A percentile compares a stretch with the other conserved stretches of the same genome.
phyloP scores from a whole-genome alignment of 1,284 basidiomycete genomes.

The Coniferiporia sulphurascens region DNA sequence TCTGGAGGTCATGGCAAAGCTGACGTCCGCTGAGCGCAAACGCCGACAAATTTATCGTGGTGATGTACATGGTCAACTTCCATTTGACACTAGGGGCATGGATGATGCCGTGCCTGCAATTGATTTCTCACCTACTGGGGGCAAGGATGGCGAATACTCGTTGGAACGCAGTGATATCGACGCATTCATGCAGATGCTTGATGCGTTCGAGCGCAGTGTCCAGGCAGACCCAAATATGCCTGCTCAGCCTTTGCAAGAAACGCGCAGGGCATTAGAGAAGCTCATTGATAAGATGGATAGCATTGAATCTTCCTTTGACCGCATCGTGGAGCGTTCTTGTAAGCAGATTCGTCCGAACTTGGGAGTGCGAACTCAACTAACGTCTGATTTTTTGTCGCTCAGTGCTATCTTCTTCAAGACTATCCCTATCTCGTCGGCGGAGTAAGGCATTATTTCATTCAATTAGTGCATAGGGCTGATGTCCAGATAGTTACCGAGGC shows the following conservation, averaged over 20 bases:
- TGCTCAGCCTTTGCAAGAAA: slow-evolving; percentile 55
- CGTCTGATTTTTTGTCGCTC: neutral
- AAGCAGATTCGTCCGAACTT: slow-evolving; percentile 27
- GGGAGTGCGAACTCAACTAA: neutral
- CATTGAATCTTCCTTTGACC: slow-evolving; percentile 72
- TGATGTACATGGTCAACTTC: slow-evolving; percentile 75
- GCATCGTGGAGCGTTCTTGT: slow-evolving; percentile 77
- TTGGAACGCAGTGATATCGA: slow-evolving; percentile 71
- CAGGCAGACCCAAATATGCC: slow-evolving; percentile 40
- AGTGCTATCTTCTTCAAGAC: slow-evolving; percentile 71
- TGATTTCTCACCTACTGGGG: slow-evolving; percentile 68
- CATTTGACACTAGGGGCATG: slow-evolving; percentile 72
- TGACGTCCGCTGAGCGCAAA: slow-evolving; percentile 75
- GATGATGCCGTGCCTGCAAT: slow-evolving; percentile 72
- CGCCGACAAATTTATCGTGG: slow-evolving; percentile 73
- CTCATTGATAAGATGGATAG: slow-evolving; percentile 71
- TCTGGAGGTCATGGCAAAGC: slow-evolving; percentile 76
- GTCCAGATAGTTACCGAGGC: slow-evolving; percentile 52
- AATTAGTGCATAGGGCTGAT: neutral
- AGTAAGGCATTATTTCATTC: slow-evolving; percentile 41
- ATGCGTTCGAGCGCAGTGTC: slow-evolving; percentile 59
- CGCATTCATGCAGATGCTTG: slow-evolving; percentile 56
- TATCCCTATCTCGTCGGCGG: slow-evolving; percentile 60
- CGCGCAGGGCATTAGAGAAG: slow-evolving; percentile 57
- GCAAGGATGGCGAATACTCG: slow-evolving; percentile 49